Evolutionary conservation across 2,329 filamentous ascomycete genomes (phyloP), one percentile per base, ranked within the genome.

Genomic region (Rhinocladiella similis): DNA sequence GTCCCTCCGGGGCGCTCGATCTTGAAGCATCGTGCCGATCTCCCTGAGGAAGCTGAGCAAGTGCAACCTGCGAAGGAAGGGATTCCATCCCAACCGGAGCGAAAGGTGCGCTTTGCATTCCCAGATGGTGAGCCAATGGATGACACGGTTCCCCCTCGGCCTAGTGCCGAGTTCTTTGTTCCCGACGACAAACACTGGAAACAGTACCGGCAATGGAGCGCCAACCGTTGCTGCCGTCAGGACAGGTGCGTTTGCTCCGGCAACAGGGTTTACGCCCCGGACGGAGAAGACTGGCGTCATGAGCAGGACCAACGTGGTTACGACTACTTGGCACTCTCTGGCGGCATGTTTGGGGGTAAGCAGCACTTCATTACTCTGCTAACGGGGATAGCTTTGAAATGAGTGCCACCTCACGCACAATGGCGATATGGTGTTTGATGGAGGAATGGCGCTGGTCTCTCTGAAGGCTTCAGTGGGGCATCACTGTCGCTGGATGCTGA

Each of bases 381-480:
- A 43, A 6, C 14, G 5, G 29, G 29, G 29, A 33, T 33, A 12
- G 29, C 29, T 33, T 33, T 33, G 29, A 33, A 33, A 12, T 33
- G 29, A 33, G 29, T 33, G 29, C 29, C 29, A 33, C 29, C 29
- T 33, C 29, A 12, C 10, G 29, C 29, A 33, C 29, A 33, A 10
- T 10, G 29, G 29, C 29, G 29, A 33, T 9, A 9, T 19, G 42
- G 42, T 45, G 18, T 41, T 41, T 41, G 38, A 41, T 3, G 42
- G 42, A 19, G 42, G 42, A 45, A 45, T 45, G 42, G 42, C 42
- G n/a, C 42, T 25, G 13, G 42, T 47, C 27, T 27, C 47, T 53
- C 46, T 56, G 54, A 57, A 36, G 49, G 35, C 19, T 61, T 57
- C 51, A 54, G 54, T 39, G 50, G 59, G 59, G 59, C 59, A 56